A percentile compares a stretch with the other conserved stretches of the same genome.
Evolutionary conservation across 805 yeast genomes (phyloP).

Genomic region (Zygosaccharomyces rouxii): DNA sequence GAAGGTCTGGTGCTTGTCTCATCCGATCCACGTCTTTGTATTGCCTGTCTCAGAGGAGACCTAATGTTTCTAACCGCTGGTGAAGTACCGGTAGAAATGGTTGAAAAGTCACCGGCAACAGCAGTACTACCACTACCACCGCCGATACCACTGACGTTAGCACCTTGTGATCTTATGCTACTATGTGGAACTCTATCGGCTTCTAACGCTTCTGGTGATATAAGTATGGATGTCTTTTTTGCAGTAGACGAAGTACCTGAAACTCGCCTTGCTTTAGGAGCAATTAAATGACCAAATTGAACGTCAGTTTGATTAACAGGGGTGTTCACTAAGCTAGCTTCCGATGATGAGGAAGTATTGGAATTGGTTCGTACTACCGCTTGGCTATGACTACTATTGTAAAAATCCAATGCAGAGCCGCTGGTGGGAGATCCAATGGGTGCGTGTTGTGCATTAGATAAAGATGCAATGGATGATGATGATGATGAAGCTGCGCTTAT

Average conservation of each 20-base stretch:
- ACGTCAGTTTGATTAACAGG: constrained; percentile 8
- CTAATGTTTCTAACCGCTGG: constrained; percentile 14
- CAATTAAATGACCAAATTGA: constrained; percentile 13
- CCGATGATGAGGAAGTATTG: constrained; percentile 12
- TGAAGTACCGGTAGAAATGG: constrained; percentile 13
- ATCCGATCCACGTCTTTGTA: constrained; percentile 21
- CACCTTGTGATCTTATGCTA: constrained; percentile 5
- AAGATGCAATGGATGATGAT: constrained; percentile 11
- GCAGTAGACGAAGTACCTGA: constrained; percentile 10
- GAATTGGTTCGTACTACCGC: constrained; percentile 12
- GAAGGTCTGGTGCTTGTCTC: constrained; percentile 14
- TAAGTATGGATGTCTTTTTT: constrained; percentile 9
- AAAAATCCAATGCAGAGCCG: constrained; percentile 8
- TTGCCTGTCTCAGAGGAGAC: constrained; percentile 12
- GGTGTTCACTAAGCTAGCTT: constrained; percentile 8
- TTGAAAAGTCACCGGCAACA: constrained; percentile 4
- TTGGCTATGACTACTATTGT: constrained; percentile 6
- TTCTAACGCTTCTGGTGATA: constrained; percentile 13
- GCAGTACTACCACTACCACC: background rate
- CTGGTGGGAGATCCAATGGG: constrained; percentile 6
- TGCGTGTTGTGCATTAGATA: constrained; percentile 14
- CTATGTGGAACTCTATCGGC: constrained; percentile 7
- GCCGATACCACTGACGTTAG: background rate
- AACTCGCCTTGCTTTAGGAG: constrained; percentile 19
- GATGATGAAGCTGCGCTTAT: constrained; percentile 12